Evolutionary conservation across 78 protist genomes (phyloP), one percentile per base, ranked within the genome.

Genomic region (Chrysochromulina tobinii): DNA sequence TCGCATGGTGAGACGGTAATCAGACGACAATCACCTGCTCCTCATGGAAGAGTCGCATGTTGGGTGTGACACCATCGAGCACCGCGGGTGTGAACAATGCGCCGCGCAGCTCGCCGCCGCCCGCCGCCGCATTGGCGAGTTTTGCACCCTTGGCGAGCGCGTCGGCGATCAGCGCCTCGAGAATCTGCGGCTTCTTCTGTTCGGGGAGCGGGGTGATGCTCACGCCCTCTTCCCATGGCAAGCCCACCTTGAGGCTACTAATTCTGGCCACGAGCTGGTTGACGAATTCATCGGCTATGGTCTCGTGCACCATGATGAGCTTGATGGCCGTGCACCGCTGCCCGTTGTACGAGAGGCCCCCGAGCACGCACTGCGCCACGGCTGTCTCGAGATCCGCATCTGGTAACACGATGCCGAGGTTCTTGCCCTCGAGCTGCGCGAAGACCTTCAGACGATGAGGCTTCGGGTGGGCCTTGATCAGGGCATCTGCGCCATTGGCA

Each of bases 161-260:
- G 48, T 92, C 88, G 5, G 1, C 61, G 61, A 53, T 9, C 17
- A 89, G 64, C 59, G 11, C 66, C 27, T 1, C 66, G 48, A 90
- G 91, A 59, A 17, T n/a, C 67, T 0, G 18, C 18, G 75, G 81
- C 93, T 90, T 90, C 27, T 14, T 20, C 20, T 55, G 59, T 68
- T 93, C 94, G 77, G 94, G 93, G 21, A 93, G 87, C 48, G 94
- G 94, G 14, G 94, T 93, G 66, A 93, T 27, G 14, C 11, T 20
- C 48, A 68, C 92, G n/a, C 89, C 85, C 55, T 53, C 89, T 38
- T 57, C 90, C 94, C 94, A 93, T 6, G 72, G 93, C 73, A 89
- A 55, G 23, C 94, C 93, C 53, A 23, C 61, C 92, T 92, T 89
- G 59, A 93, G 90, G 58, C n/a, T 51, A 50, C 48, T 93, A 3